phyloP scores from a whole-genome alignment of 805 yeast genomes.

The Brettanomyces naardenensis region DNA sequence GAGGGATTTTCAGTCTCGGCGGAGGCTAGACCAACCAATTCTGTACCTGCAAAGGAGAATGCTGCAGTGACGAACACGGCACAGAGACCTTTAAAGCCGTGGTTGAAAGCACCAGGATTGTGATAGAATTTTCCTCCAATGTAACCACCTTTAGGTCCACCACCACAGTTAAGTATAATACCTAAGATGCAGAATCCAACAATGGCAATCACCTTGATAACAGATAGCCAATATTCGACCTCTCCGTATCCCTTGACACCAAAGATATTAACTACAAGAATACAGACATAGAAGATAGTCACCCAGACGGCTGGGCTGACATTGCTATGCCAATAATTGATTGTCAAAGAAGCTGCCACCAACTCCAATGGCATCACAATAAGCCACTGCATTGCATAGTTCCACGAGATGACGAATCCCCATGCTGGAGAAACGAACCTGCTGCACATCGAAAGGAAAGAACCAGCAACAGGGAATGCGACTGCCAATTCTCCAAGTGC shows the following conservation, averaged over 20 bases:
- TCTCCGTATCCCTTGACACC: slow-evolving; percentile 63
- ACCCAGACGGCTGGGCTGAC: slow-evolving; percentile 46
- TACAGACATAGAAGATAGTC: slow-evolving; percentile 40
- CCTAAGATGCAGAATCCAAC: slow-evolving; percentile 48
- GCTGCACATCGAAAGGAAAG: slow-evolving; percentile 46
- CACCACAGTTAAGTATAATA: slow-evolving; percentile 48
- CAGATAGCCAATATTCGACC: slow-evolving; percentile 48
- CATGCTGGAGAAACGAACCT: slow-evolving; percentile 48
- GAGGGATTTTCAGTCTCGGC: slow-evolving; percentile 54
- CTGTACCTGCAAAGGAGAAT: slow-evolving; percentile 58
- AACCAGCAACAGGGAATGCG: slow-evolving; percentile 51
- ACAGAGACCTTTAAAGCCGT: slow-evolving; percentile 51
- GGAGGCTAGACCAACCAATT: slow-evolving; percentile 51
- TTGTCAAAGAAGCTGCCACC: slow-evolving; percentile 44
- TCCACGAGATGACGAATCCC: slow-evolving; percentile 54
- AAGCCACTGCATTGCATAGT: slow-evolving; percentile 43
- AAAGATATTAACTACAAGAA: slow-evolving; percentile 42
- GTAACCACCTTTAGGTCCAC: slow-evolving; percentile 50
- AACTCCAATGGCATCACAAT: slow-evolving; percentile 42
- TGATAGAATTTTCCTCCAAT: slow-evolving; percentile 54
- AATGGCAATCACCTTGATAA: slow-evolving; percentile 46
- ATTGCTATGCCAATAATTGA: slow-evolving; percentile 35
- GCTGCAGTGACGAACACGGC: slow-evolving; percentile 51
- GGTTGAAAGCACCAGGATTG: slow-evolving; percentile 44
- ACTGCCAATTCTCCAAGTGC: slow-evolving; percentile 57